phyloP scores from a whole-genome alignment of 2,329 filamentous ascomycete species.

The Epichloe elymi region DNA sequence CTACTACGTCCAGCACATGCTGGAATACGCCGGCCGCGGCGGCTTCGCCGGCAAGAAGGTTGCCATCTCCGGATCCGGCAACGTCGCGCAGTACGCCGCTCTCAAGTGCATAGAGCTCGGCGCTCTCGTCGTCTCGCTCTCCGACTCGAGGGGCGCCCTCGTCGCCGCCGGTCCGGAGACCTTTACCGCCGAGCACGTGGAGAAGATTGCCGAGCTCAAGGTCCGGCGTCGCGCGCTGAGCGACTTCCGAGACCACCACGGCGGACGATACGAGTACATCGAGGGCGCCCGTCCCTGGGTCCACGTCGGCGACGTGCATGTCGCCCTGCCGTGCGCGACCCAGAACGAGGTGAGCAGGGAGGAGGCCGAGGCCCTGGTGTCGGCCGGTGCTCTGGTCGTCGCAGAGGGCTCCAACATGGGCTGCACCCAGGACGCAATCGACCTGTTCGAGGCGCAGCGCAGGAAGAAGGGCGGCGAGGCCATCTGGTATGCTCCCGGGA shows the following conservation, averaged over 20 bases:
- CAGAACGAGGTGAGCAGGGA: conserved; percentile 95
- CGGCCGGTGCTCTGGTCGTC: conserved; percentile 66
- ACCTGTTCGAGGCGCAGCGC: conserved; percentile 74
- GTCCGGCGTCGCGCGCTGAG: conserved; percentile 73
- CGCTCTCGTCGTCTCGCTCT: conserved; percentile 81
- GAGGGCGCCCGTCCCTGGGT: conserved; percentile 81
- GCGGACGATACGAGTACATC: conserved; percentile 69
- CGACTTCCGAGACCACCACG: conserved; percentile 44
- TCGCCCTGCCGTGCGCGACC: conserved; percentile 85
- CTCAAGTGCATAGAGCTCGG: conserved; percentile 95
- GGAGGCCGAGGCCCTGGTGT: conserved; percentile 73
- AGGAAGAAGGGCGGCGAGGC: conserved; percentile 53
- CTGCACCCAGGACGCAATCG: conserved; percentile 89
- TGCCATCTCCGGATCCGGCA: conserved; percentile 90
- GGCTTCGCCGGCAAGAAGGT: conserved; percentile 84
- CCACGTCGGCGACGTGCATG: conserved; percentile 78
- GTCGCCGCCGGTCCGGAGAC: conserved; percentile 52
- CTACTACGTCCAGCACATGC: conserved; percentile 96
- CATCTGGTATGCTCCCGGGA: conserved; percentile 94
- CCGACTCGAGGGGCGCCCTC: conserved; percentile 78
- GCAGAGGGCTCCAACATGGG: conserved; percentile 99
- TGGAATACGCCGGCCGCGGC: conserved; percentile 77
- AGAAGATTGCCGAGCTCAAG: conserved; percentile 73
- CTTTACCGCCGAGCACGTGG: conserved; percentile 70
- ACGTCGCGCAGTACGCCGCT: conserved; percentile 94